These are phyloP conservation scores for Xylaria sp. DNA, from an alignment of 2,329 filamentous ascomycete species.

Conservation along the genomic window DNA sequence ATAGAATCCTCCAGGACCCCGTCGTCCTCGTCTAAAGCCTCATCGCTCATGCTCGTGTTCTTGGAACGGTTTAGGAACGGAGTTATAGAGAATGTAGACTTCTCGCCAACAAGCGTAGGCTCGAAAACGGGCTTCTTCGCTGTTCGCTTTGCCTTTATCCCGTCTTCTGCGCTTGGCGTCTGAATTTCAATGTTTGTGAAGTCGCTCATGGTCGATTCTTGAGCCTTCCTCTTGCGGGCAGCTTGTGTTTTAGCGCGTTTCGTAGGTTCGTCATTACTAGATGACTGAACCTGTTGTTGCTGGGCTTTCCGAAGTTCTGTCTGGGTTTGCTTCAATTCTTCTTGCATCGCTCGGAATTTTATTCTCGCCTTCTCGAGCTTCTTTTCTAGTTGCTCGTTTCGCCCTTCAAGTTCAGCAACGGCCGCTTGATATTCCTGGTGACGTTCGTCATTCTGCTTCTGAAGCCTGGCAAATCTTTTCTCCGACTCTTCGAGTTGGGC, in stretches of 20 bases:
- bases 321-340: slow-evolving; percentile 71
- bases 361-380: slow-evolving; percentile 71
- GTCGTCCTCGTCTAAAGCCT: slow-evolving; percentile 37
- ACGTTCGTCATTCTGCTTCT: slow-evolving; percentile 53
- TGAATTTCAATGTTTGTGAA: slow-evolving; percentile 52
- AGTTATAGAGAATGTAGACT: slow-evolving; percentile 91
- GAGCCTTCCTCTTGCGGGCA: slow-evolving; percentile 52
- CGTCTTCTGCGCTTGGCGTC: slow-evolving; percentile 46
- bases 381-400: slow-evolving; percentile 70
- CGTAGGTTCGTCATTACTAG: slow-evolving; percentile 38
- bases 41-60: slow-evolving; percentile 59
- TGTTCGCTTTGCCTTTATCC: slow-evolving; percentile 46
- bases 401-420: slow-evolving; percentile 63
- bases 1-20: slow-evolving; percentile 36
- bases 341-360: slow-evolving; percentile 72
- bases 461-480: slow-evolving; percentile 46
- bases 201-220: slow-evolving; percentile 53
- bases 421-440: slow-evolving; percentile 58
- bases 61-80: slow-evolving; percentile 84
- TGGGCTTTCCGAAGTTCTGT: slow-evolving; percentile 50
- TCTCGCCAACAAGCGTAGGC: slow-evolving; percentile 73
- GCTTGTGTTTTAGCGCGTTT: slow-evolving; percentile 45
- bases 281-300: slow-evolving; percentile 47
- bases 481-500: slow-evolving; percentile 40
- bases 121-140: slow-evolving; percentile 64